Evolutionary conservation across 2,329 filamentous ascomycete species (phyloP).

Genomic region (Thermothelomyces thermophilus): DNA sequence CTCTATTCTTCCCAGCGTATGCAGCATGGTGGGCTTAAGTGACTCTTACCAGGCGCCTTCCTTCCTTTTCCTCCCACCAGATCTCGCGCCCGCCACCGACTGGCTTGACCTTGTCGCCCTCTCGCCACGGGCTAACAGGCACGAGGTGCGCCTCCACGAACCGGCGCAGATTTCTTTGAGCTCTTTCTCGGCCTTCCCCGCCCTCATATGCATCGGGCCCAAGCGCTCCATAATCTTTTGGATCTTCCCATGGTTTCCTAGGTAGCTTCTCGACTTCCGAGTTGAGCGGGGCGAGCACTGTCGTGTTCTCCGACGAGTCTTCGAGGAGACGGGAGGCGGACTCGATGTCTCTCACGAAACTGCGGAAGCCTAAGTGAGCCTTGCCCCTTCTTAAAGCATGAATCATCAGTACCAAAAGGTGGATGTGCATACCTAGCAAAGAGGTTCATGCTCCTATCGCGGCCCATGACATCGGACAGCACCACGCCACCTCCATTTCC

Average conservation of each 20-base stretch:
- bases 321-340: conserved; percentile 63
- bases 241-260: conserved; percentile 80
- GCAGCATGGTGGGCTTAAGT: conserved; percentile 9
- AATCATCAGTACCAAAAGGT: neutral
- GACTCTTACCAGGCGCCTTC: conserved; percentile 53
- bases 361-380: neutral
- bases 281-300: conserved; percentile 83
- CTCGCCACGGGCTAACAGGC: conserved; percentile 65
- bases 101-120: conserved; percentile 59
- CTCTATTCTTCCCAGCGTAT: neutral
- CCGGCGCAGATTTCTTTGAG: conserved; percentile 64
- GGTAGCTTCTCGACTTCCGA: conserved; percentile 69
- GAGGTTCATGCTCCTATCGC: conserved; percentile 70
- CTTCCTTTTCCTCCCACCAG: conserved; percentile 74
- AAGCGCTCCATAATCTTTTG: conserved; percentile 60
- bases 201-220: conserved; percentile 72
- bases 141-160: conserved; percentile 89
- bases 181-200: conserved; percentile 65
- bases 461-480: conserved; percentile 78
- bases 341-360: conserved; percentile 67
- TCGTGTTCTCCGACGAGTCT: conserved; percentile 62
- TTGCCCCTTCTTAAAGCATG: neutral
- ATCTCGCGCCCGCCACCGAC: conserved; percentile 58
- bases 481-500: conserved; percentile 48
- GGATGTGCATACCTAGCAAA: conserved; percentile 55